Evolutionary conservation across 805 yeast genomes (phyloP), one percentile per base, ranked within the genome.

Genomic region (Pichia eremophila): DNA sequence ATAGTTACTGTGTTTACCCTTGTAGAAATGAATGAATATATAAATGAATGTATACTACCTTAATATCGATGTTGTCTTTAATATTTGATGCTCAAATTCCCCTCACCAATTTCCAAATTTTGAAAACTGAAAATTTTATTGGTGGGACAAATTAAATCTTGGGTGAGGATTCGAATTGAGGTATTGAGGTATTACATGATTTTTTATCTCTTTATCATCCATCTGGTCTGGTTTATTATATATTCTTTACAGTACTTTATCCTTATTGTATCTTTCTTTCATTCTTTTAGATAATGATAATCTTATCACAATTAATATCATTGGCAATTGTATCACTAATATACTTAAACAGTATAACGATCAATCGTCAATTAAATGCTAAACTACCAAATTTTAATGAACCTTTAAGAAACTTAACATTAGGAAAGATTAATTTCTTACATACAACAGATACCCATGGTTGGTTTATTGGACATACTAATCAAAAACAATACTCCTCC

Each of bases 361-460:
- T 47, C 7, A 46, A 52, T 22, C 65, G 60, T 41, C 73, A 68
- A 47, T 57, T 61, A 10, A 57, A 58, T 9, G 61, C 72, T 6
- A 57, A 57, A 39, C 49, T 53, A 6, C 72, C 74, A 6, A 57
- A 61, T 14, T 63, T 59, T 37, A 49, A 65, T 40, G 73, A 72
- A 12, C 53, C 59, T 7, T 58, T 76, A 38, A 65, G 93, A 45
- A 75, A 76, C n/a, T 57, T 89, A 31, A 58, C 64, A 11, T 73
- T 89, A 75, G 89, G 90, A 0, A 77, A 81, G 47, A 48, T 93
- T 42, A 91, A 93, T 66, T 86, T 93, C 56, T 58, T 91, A 27
- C 98, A 91, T 59, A 90, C 98, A 1, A 93, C 99, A 0, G 99
- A 93, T 58, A 91, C 97, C 2, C 99, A 93, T 63, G 97, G 93